These are phyloP conservation scores for Corniculantispora saksenae DNA, from an alignment of 2,329 filamentous ascomycete species.

Conservation along the genomic window DNA sequence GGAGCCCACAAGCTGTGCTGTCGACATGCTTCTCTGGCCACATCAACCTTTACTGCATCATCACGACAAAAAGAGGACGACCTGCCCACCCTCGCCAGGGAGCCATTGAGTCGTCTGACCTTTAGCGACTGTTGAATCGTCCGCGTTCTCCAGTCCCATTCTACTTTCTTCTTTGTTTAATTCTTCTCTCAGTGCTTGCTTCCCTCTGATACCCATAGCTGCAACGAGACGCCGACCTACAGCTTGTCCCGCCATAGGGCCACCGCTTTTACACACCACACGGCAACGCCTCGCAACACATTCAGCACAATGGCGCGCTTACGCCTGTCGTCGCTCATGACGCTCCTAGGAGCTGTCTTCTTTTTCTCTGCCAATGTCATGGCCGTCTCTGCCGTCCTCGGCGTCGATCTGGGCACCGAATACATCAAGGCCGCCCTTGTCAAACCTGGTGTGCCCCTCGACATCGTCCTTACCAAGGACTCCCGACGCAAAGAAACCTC, in stretches of 20 bases:
- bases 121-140: neutral
- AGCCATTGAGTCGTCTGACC: neutral
- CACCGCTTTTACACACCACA: neutral
- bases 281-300: neutral
- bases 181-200: neutral
- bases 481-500: slow-evolving; percentile 93
- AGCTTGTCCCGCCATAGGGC: slow-evolving; percentile 2
- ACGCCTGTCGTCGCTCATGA: slow-evolving; percentile 38
- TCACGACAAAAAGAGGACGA: neutral
- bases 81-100: slow-evolving; percentile 1
- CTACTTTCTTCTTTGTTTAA: neutral
- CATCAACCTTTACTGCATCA: slow-evolving; percentile 15
- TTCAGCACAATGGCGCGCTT: slow-evolving; percentile 34
- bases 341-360: slow-evolving; percentile 40
- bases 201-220: neutral
- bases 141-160: neutral
- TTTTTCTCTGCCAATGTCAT: slow-evolving; percentile 47
- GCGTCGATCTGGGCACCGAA: slow-evolving; percentile 91
- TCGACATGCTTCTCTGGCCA: slow-evolving; percentile 17
- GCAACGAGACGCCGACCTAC: neutral
- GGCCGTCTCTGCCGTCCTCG: slow-evolving; percentile 73
- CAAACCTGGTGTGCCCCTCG: slow-evolving; percentile 94
- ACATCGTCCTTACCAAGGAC: slow-evolving; percentile 97
- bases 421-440: slow-evolving; percentile 96
- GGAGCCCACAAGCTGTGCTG: slow-evolving; percentile 3